These are phyloP conservation scores for Fraxinus nigra DNA, from an alignment of 305 asterid species.

Conservation along the genomic window DNA sequence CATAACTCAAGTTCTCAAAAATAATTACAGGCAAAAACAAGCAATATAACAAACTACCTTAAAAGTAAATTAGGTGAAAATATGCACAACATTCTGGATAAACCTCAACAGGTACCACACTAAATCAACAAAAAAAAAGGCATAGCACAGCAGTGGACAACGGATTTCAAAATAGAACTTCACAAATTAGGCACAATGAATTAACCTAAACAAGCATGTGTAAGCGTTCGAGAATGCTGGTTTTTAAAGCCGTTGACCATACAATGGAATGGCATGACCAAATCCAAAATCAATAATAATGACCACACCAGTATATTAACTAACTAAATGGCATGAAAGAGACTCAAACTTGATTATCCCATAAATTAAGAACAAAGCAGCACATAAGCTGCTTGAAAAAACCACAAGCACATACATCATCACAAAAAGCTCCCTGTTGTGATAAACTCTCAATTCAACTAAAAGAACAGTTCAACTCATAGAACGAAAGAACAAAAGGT, in stretches of 20 bases:
- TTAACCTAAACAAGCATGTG: not conserved
- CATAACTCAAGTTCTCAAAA: conserved; percentile 9
- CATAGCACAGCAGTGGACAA: not conserved
- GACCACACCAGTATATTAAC: not conserved
- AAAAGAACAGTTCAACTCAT: conserved; percentile 18
- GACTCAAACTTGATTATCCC: not conserved
- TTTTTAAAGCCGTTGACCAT: not conserved
- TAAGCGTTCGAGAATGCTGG: not conserved
- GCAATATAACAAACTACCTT: conserved; percentile 6
- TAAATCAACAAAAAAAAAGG: not conserved
- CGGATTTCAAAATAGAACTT: not conserved
- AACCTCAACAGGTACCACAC: not conserved
- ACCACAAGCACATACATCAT: not conserved
- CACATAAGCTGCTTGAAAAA: not conserved
- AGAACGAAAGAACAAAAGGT: conserved; percentile 18
- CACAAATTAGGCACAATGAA: not conserved
- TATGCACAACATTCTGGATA: conserved; percentile 12
- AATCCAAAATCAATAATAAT: not conserved
- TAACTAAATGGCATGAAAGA: not conserved
- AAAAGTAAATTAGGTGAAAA: conserved; percentile 1
- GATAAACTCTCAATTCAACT: conserved; percentile 7
- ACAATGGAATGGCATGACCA: conserved; percentile 1
- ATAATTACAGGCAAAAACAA: conserved; percentile 12
- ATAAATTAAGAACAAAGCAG: not conserved
- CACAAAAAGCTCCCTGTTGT: not conserved